Evolutionary conservation across 2,329 filamentous ascomycete species (phyloP).

Genomic region (Cladosporium sp.): DNA sequence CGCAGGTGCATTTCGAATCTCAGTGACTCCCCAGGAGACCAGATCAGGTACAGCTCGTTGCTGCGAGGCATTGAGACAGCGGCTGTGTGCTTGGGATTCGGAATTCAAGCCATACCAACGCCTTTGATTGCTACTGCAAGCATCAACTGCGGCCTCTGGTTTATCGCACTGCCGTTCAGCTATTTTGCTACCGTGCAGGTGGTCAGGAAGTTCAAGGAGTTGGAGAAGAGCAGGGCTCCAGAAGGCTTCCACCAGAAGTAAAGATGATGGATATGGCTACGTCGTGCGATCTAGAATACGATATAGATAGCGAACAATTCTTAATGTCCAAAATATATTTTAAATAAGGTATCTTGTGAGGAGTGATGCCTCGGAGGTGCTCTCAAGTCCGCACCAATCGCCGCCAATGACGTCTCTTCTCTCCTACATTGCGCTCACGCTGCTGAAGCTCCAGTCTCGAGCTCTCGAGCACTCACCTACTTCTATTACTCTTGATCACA

Average conservation of each 20-base stretch:
- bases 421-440: not conserved
- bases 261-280: not conserved
- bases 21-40: constrained; percentile 5
- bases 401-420: not conserved
- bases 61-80: constrained; percentile 14
- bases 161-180: constrained; percentile 14
- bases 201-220: constrained; percentile 14
- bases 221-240: not conserved
- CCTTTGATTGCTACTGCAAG: constrained; percentile 13
- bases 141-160: constrained; percentile 15
- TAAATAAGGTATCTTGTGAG: not conserved
- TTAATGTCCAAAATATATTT: not conserved
- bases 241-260: not conserved
- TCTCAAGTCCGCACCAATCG: not conserved
- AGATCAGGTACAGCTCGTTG: constrained; percentile 16
- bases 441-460: not conserved
- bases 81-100: constrained; percentile 14
- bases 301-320: not conserved
- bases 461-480: not conserved
- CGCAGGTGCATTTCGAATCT: constrained; percentile 12
- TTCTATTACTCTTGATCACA: not conserved
- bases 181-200: constrained; percentile 16
- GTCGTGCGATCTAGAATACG: not conserved
- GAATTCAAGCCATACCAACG: constrained; percentile 11
- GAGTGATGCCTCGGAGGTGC: not conserved